Base-by-base conservation (phyloP, 2,329 filamentous ascomycete species). In the Aureobasidium sp. region DNA sequence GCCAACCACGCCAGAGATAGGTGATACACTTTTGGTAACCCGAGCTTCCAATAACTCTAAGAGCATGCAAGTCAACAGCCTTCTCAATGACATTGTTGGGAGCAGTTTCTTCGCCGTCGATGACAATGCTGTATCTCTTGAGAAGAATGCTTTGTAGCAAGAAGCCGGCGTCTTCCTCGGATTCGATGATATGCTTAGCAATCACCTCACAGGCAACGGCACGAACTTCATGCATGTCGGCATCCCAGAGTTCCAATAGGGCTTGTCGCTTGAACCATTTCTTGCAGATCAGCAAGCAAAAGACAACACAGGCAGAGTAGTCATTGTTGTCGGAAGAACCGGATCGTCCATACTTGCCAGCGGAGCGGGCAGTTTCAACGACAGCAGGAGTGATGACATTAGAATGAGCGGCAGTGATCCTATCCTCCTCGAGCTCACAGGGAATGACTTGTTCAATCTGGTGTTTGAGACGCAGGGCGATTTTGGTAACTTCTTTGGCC, bases 1-100 rank as follows among this genome's bases (percentile, higher is more conserved):
- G 80, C 94, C 94, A 99, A 26, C 94, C 94, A 65, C 86, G 85
- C 94, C 94, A 99, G 9, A 99, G 85, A 71, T 95, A 91, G 65
- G 82, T 85, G 70, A 97, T 91, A 72, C 93, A 97, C 77, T 95
- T 96, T 69, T 97, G 94, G 74, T 97, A 99, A 29, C 94, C 93
- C 0, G 90, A 91, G 0, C 89, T 93, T 2, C 91, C 91, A 65
- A 97, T 97, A 52, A 99, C 86, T 15, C 84, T 82, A 50, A 97
- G 80, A 1, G 93, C 91, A 72, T 99, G 94, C 29, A 97, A 77
- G 70, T 99, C 94, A 39, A 97, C 91, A 0, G 94, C 90, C 70
- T 91, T 90, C 74, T 99, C 94, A 63, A 99, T 87, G 26, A 90
- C 94, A 70, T 97, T 99, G 65, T 88, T 82, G 0, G 93, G 89